Evolutionary conservation across 768 basidiomycete genomes (phyloP).

Genomic region (Neoboletus subvelutipes): DNA sequence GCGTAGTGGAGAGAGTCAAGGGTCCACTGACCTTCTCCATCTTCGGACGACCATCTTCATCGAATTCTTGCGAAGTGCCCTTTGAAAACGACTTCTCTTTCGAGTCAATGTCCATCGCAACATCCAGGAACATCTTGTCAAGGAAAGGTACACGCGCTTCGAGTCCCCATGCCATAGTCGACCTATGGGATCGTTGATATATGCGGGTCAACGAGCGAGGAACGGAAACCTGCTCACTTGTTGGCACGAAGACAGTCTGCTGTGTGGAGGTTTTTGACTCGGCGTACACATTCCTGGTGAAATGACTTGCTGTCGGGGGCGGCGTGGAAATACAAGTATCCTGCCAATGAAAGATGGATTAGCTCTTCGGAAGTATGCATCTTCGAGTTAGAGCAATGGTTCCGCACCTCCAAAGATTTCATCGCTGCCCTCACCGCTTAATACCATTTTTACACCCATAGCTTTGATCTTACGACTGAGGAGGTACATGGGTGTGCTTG

Average conservation of each 20-base stretch:
- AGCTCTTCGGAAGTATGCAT: not conserved
- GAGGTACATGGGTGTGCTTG: conserved; percentile 98
- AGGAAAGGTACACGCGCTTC: conserved; percentile 99
- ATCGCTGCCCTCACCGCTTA: conserved; percentile 96
- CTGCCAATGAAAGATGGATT: conserved; percentile 38
- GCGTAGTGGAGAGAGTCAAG: not conserved
- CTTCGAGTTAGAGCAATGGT: conserved; percentile 3
- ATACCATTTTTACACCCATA: conserved; percentile 99
- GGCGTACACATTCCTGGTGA: conserved; percentile 92
- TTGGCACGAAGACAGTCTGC: conserved; percentile 97
- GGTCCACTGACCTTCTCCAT: conserved; percentile 84
- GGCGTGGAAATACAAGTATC: conserved; percentile 99
- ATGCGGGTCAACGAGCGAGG: not conserved
- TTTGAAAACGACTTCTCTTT: conserved; percentile 88
- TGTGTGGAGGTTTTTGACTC: conserved; percentile 97
- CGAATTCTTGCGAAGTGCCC: conserved; percentile 67
- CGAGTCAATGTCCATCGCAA: conserved; percentile 87
- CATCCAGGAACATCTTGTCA: conserved; percentile 94
- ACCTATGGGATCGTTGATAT: conserved; percentile 45
- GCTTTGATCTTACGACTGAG: conserved; percentile 98
- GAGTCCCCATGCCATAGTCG: conserved; percentile 99
- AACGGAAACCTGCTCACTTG: conserved; percentile 58
- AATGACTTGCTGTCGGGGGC: conserved; percentile 86
- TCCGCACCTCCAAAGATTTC: conserved; percentile 89
- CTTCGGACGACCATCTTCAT: conserved; percentile 81